These are phyloP conservation scores for Mycena albidolilacea DNA, from an alignment of 768 basidiomycete genomes.

Conservation along the genomic window DNA sequence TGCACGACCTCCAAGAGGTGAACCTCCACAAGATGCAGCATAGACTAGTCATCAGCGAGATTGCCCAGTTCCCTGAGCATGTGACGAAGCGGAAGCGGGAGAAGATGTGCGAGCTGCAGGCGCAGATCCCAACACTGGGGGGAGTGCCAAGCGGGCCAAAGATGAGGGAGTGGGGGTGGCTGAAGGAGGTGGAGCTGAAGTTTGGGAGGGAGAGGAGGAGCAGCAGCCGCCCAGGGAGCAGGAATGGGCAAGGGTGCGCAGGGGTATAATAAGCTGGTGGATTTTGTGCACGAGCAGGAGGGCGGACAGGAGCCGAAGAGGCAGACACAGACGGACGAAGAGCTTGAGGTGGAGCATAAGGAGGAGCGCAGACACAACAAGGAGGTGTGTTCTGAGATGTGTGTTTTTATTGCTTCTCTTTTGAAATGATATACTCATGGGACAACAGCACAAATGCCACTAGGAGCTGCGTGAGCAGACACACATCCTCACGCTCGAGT, in stretches of 20 bases:
- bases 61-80: constrained; percentile 95
- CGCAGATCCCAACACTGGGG: constrained; percentile 56
- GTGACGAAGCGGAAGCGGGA: constrained; percentile 93
- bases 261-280: constrained; percentile 83
- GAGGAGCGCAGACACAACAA: constrained; percentile 83
- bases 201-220: too few relatives aligned
- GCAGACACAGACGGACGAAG: constrained; percentile 85
- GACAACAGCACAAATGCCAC: constrained; percentile 86
- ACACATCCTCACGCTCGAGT: constrained; percentile 83
- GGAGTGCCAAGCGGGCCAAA: constrained; percentile 81
- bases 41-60: constrained; percentile 95
- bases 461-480: constrained; percentile 92
- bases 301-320: constrained; percentile 54
- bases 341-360: constrained; percentile 86
- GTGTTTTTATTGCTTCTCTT: constrained; percentile 50
- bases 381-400: constrained; percentile 90
- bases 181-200: constrained; percentile 60
- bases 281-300: constrained; percentile 84
- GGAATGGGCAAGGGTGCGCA: constrained; percentile 80
- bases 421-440: constrained; percentile 22
- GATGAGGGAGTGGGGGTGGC: constrained; percentile 84
- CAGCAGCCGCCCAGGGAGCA: constrained; percentile 51
- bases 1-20: constrained; percentile 96
- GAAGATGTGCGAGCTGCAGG: constrained; percentile 83
- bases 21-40: constrained; percentile 96